Conservation (phyloP, 225 moss, liverwort and hornwort genomes). For the Thuidium tamariscinum region DNA sequence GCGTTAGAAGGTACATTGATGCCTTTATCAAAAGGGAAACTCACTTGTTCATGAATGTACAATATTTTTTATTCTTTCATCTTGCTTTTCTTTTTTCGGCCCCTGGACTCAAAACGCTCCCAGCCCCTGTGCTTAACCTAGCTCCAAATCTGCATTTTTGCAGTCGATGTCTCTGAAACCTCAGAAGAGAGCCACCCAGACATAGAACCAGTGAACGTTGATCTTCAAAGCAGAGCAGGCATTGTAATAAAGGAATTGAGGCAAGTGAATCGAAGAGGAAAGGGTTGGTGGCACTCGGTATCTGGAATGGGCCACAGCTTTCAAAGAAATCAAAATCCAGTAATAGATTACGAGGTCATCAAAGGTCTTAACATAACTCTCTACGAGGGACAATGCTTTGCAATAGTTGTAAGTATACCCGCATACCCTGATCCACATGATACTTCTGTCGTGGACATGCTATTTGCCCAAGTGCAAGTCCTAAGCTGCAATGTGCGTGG, state of each 20-base stretch:
- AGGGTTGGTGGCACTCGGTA: slow-evolving; percentile 67
- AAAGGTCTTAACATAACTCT: slow-evolving; percentile 71
- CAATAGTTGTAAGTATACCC: slow-evolving; percentile 62
- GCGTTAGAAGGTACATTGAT: slow-evolving; percentile 52
- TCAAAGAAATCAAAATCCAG: slow-evolving; percentile 30
- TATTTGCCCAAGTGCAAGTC: background rate
- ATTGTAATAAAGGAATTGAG: slow-evolving; percentile 58
- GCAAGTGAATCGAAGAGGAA: slow-evolving; percentile 45
- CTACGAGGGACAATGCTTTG: slow-evolving; percentile 82
- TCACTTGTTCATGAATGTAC: background rate
- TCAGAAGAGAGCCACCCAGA: slow-evolving; percentile 58
- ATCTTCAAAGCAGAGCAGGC: slow-evolving; percentile 51
- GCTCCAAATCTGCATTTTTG: background rate
- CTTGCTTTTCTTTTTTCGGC: background rate
- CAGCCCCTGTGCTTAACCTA: background rate
- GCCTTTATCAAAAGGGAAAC: background rate
- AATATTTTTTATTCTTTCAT: background rate
- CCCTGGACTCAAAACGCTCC: background rate
- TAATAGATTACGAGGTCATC: slow-evolving; percentile 41
- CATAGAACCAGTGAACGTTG: slow-evolving; percentile 49
- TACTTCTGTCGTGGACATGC: background rate
- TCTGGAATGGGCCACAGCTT: slow-evolving; percentile 37
- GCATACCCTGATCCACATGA: background rate
- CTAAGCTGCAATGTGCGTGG: background rate
- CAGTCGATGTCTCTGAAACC: slow-evolving; percentile 44